A percentile compares a stretch with the other conserved stretches of the same genome.
Evolutionary conservation across 352 stramenopile genomes (phyloP).

Genomic region (Pilasporangium apinafurcum): DNA sequence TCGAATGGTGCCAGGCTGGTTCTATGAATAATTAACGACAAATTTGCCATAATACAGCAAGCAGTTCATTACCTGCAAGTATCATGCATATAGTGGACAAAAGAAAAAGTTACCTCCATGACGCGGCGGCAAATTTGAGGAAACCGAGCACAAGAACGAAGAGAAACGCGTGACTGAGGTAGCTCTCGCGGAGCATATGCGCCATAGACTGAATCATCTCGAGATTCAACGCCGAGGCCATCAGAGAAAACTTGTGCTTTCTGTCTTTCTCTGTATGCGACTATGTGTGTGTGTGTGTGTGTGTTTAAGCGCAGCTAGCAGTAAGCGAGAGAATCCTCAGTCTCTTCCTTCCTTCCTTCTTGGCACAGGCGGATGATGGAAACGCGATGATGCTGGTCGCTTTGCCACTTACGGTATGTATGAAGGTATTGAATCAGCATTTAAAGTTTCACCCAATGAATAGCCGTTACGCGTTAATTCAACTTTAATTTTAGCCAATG

Average conservation of each 20-base stretch:
- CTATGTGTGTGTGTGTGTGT: not conserved
- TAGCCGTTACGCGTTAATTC: too few species aligned
- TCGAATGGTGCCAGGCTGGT: slow-evolving; percentile 51
- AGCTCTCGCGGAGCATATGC: slow-evolving; percentile 51
- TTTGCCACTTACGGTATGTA: too few species aligned
- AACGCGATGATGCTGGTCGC: too few species aligned
- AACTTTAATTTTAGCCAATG: too few species aligned
- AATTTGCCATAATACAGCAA: too few species aligned
- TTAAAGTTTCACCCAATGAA: too few species aligned
- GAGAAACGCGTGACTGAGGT: slow-evolving; percentile 57
- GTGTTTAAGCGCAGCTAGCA: not conserved
- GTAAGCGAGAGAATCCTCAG: too few species aligned
- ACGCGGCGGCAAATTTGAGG: slow-evolving; percentile 52
- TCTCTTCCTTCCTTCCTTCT: too few species aligned
- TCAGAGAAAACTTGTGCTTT: too few species aligned
- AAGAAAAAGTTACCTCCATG: slow-evolving; percentile 33
- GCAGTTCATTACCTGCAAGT: too few species aligned
- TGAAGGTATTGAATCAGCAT: not conserved
- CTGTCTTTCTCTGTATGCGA: not conserved
- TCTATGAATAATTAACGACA: slow-evolving; percentile 8
- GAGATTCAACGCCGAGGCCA: slow-evolving; percentile 54
- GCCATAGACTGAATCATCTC: slow-evolving; percentile 59
- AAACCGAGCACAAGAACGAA: slow-evolving; percentile 44
- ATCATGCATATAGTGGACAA: too few species aligned
- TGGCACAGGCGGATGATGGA: too few species aligned